These are phyloP conservation scores for Colletotrichum sojae DNA, from an alignment of 2,329 filamentous ascomycete genomes.

Conservation along the genomic window DNA sequence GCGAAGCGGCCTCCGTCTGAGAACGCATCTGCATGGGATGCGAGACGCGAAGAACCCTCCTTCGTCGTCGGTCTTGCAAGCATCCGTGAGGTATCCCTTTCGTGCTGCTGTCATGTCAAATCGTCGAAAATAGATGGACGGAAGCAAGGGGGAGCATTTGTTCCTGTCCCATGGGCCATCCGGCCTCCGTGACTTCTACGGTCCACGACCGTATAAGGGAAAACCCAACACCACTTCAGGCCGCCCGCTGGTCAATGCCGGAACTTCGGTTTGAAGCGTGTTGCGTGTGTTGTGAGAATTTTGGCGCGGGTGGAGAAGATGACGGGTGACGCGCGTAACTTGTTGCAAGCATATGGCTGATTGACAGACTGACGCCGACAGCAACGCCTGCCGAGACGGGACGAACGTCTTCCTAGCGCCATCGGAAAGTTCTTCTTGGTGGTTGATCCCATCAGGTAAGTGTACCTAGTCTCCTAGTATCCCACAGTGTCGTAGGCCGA, in stretches of 20 bases:
- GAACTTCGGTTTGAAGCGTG: conserved; percentile 18
- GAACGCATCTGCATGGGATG: conserved; percentile 19
- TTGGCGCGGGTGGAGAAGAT: conserved; percentile 30
- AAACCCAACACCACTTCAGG: conserved; percentile 4
- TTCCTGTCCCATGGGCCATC: not conserved
- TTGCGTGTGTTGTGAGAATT: conserved; percentile 16
- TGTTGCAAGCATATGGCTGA: conserved; percentile 37
- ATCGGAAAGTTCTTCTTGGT: conserved; percentile 19
- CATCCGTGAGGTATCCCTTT: conserved; percentile 3
- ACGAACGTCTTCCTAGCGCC: conserved; percentile 39
- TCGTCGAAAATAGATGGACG: conserved; percentile 16
- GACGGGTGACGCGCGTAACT: conserved; percentile 37
- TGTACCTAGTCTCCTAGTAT: no score
- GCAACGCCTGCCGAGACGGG: conserved; percentile 37
- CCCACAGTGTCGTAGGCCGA: not conserved
- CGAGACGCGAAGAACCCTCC: conserved; percentile 20
- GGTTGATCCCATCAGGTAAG: no score
- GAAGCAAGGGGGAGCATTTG: conserved; percentile 27
- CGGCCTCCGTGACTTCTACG: conserved; percentile 16
- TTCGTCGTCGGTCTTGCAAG: conserved; percentile 7
- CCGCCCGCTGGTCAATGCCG: conserved; percentile 13
- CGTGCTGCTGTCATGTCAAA: conserved; percentile 4
- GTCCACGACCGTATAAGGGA: conserved; percentile 15
- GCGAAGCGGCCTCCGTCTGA: conserved; percentile 31
- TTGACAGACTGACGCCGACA: conserved; percentile 32